These are phyloP conservation scores for Phialophora verrucosa DNA, from an alignment of 2,329 filamentous ascomycete genomes.

Conservation along the genomic window DNA sequence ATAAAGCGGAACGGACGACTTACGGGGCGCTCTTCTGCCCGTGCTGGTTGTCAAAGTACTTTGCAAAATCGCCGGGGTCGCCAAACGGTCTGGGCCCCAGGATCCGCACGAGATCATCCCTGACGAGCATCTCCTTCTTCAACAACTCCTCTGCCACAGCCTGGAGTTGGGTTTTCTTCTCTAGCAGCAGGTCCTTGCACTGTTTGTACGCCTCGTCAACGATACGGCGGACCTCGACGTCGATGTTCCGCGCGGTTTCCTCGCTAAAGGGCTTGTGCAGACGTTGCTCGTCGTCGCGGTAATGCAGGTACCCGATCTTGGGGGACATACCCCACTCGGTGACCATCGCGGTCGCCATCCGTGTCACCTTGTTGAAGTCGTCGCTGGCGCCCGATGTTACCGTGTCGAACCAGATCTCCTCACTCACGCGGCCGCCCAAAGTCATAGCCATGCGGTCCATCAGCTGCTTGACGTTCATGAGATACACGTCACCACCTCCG, in stretches of 20 bases:
- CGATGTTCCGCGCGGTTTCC: constrained; percentile 88
- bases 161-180: constrained; percentile 87
- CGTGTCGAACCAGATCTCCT: constrained; percentile 95
- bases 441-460: constrained; percentile 99
- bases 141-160: constrained; percentile 92
- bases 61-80: constrained; percentile 86
- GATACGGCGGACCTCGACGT: constrained; percentile 87
- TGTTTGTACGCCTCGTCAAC: constrained; percentile 91
- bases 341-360: constrained; percentile 96
- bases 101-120: constrained; percentile 81
- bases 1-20: constrained; percentile 11
- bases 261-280: constrained; percentile 96
- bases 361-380: constrained; percentile 98
- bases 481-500: constrained; percentile 75
- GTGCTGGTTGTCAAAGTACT: constrained; percentile 76
- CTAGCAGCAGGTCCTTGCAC: constrained; percentile 79
- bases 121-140: constrained; percentile 84
- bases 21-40: constrained; percentile 60
- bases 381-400: constrained; percentile 94
- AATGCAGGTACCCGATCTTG: constrained; percentile 91
- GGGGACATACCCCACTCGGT: constrained; percentile 99
- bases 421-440: constrained; percentile 89
- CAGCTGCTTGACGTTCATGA: constrained; percentile 93
- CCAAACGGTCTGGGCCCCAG: constrained; percentile 83
- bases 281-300: constrained; percentile 79